phyloP scores from a whole-genome alignment of 163 green algal genomes.

The Botryococcus braunii region DNA sequence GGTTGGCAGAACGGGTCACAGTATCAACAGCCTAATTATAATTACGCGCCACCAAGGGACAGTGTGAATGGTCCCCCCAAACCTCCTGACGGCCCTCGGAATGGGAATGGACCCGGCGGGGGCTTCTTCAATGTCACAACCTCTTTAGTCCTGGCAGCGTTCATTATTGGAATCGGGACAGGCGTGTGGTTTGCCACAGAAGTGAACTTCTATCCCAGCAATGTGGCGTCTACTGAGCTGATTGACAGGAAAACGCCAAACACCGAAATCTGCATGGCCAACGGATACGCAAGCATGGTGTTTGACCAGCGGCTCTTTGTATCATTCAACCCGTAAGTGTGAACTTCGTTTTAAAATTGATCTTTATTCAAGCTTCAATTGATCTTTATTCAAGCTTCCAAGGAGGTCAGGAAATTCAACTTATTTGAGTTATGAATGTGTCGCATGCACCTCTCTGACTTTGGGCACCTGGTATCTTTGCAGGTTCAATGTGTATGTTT shows the following conservation, averaged over 20 bases:
- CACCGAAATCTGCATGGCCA: constrained; percentile 93
- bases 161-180: constrained; percentile 78
- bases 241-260: constrained; percentile 91
- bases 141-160: constrained; percentile 78
- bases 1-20: too few relatives aligned
- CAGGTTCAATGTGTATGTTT: constrained; percentile 94
- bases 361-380: too few relatives aligned
- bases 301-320: constrained; percentile 97
- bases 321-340: constrained; percentile 89
- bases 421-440: too few relatives aligned
- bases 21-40: too few relatives aligned
- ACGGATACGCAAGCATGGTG: constrained; percentile 92
- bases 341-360: neutral
- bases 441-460: too few relatives aligned
- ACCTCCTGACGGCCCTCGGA: neutral
- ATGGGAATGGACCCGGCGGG: neutral
- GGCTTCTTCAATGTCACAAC: constrained; percentile 52
- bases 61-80: too few relatives aligned
- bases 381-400: too few relatives aligned
- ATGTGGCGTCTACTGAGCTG: constrained; percentile 88
- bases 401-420: too few relatives aligned
- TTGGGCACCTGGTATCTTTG: too few relatives aligned
- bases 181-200: constrained; percentile 82
- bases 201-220: constrained; percentile 65
- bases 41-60: too few relatives aligned